phyloP scores from a whole-genome alignment of 257 asterid species.

The Solanum gandarillasii region DNA sequence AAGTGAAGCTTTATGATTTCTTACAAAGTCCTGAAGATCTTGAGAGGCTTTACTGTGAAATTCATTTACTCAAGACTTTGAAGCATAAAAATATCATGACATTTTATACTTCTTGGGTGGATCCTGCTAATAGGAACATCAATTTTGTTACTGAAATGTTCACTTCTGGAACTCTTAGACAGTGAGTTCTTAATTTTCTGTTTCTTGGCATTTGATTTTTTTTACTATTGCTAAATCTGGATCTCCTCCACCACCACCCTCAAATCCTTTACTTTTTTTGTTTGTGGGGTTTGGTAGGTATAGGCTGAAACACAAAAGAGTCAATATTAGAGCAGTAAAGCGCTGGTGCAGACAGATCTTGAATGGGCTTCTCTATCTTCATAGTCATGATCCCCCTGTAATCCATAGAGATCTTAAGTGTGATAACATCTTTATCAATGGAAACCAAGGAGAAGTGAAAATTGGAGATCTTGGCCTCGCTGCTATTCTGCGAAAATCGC shows the following conservation, averaged over 20 bases:
- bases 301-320: conserved; percentile 38
- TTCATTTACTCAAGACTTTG: conserved; percentile 37
- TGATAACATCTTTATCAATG: conserved; percentile 42
- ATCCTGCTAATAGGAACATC: conserved; percentile 40
- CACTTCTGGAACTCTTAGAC: conserved; percentile 43
- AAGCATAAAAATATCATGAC: conserved; percentile 38
- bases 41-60: conserved; percentile 44
- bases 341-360: conserved; percentile 51
- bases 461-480: conserved; percentile 53
- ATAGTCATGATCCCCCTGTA: conserved; percentile 48
- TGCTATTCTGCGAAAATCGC: conserved; percentile 38
- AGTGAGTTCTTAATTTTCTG: conserved; percentile 14
- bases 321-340: conserved; percentile 44
- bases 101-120: conserved; percentile 49
- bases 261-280: background rate
- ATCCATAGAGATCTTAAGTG: conserved; percentile 53
- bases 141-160: conserved; percentile 49
- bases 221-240: background rate
- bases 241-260: background rate
- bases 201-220: background rate
- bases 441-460: conserved; percentile 49
- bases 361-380: conserved; percentile 42
- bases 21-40: conserved; percentile 46
- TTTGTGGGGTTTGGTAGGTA: conserved; percentile 16
- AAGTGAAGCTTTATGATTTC: conserved; percentile 38